A percentile compares a stretch with the other conserved stretches of the same genome.
Conservation (phyloP, 495 filamentous ascomycete genomes). For the Friedmanniomyces simplex region DNA sequence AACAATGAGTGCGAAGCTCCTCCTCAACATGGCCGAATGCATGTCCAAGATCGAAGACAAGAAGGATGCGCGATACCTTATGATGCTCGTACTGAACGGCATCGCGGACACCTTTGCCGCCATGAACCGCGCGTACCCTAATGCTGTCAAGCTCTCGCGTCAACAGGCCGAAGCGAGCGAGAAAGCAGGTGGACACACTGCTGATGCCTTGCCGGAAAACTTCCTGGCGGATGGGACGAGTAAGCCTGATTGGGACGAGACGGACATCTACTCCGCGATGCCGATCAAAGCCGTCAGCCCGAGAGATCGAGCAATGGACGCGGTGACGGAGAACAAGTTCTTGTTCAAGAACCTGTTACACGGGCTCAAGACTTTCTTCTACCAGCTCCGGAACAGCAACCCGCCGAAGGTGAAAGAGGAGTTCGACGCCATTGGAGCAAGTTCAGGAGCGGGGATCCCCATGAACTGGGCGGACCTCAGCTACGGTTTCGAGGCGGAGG, state of each 20-base stretch:
- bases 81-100: slow-evolving; percentile 94
- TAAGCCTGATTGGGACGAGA: slow-evolving; percentile 89
- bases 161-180: slow-evolving; percentile 30
- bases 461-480: slow-evolving; percentile 92
- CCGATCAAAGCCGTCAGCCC: slow-evolving; percentile 94
- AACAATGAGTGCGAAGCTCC: slow-evolving; percentile 96
- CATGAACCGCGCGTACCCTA: slow-evolving; percentile 92
- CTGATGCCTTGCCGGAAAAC: slow-evolving; percentile 62
- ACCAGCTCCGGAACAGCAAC: slow-evolving; percentile 87
- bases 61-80: slow-evolving; percentile 82
- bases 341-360: slow-evolving; percentile 98
- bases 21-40: slow-evolving; percentile 94
- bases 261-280: slow-evolving; percentile 91
- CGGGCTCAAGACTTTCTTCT: slow-evolving; percentile 92
- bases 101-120: slow-evolving; percentile 97
- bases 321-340: slow-evolving; percentile 96
- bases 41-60: slow-evolving; percentile 89
- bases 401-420: slow-evolving; percentile 36
- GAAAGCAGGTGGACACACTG: slow-evolving; percentile 21
- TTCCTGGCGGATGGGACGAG: slow-evolving; percentile 72
- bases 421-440: slow-evolving; percentile 62
- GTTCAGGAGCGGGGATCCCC: slow-evolving; percentile 34
- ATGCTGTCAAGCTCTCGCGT: slow-evolving; percentile 74
- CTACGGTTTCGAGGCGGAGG: slow-evolving; percentile 93
- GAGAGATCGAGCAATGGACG: slow-evolving; percentile 79